Conservation (phyloP, 768 basidiomycete genomes). For the Pholiota conissans region DNA sequence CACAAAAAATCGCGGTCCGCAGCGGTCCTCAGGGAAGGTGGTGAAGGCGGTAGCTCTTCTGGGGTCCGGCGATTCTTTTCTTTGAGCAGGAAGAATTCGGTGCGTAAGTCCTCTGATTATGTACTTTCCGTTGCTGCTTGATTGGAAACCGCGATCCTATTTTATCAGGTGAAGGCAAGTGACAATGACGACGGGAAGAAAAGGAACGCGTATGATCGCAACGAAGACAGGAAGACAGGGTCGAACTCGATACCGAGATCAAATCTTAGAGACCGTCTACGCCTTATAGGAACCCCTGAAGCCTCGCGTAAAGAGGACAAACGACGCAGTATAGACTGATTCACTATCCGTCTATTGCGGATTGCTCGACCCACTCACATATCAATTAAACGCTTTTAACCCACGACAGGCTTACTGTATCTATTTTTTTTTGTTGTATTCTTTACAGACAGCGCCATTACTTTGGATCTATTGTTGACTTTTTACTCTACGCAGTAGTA, state of each 20-base stretch:
- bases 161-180: slow-evolving; percentile 13
- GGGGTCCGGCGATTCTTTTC: slow-evolving; percentile 39
- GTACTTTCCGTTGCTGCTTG: not conserved
- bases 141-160: not conserved
- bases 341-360: not conserved
- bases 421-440: no score
- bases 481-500: not conserved
- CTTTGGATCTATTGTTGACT: no score
- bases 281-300: slow-evolving; percentile 36
- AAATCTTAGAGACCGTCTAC: slow-evolving; percentile 32
- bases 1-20: slow-evolving; percentile 31
- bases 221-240: slow-evolving; percentile 10
- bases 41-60: slow-evolving; percentile 15
- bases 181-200: slow-evolving; percentile 12
- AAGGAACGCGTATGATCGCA: not conserved
- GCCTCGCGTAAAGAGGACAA: slow-evolving; percentile 36
- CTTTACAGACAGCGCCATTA: no score
- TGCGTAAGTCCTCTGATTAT: slow-evolving; percentile 24
- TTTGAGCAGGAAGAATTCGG: slow-evolving; percentile 36
- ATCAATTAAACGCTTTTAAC: no score
- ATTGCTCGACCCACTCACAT: no score
- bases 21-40: slow-evolving; percentile 15
- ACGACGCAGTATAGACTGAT: slow-evolving; percentile 34
- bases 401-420: no score
- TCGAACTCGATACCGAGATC: slow-evolving; percentile 24